Base-by-base conservation (phyloP, 768 basidiomycete species). In the Xerocomellus chrysenteron region DNA sequence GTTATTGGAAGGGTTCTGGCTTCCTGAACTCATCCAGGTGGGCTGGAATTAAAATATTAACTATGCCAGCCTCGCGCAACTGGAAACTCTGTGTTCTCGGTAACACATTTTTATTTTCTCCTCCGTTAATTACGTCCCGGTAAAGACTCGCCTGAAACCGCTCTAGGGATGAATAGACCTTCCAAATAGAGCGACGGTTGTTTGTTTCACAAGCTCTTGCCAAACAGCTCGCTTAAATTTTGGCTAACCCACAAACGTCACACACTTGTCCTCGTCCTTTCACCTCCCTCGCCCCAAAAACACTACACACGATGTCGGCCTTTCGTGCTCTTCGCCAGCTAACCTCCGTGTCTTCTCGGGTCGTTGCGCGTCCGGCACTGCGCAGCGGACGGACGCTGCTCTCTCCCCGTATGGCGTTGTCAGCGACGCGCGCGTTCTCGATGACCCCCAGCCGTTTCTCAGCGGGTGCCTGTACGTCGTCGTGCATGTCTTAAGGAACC, bases 281-380 rank as follows among this genome's bases (percentile, higher is more conserved):
- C 50, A 33, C 42, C 17, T 56, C 45, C 51, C 32, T 10, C n/a
- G 6, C 17, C 10, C 44, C 44, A 44, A 12, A 40, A 59, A 48
- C 33, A 17, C 36, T 26, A 28, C 19, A n/a, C 41, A 66, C 54
- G 24, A 88, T 89, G 87, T 87, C 86, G 73, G 77, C 82, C 52
- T 60, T 84, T 48, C 84, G 85, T 70, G 73, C 77, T 61, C 77
- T 88, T 56, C 83, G 86, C 66, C 82, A 83, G 58, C 69, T 83
- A 36, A 67, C 82, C 33, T 71, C 78, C 45, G 65, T 75, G 11
- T 79, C 82, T 10, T 73, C 76, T 59, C 74, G 81, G 59, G 56
- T 75, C 8, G 44, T 59, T 14, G 54, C 64, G 28, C 66, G 73
- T 26, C 66, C 67, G 5, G 65, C 60, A 26, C 55, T 67, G 50